Evolutionary conservation across 192 early-diverging fungal species (phyloP), one percentile per base, ranked within the genome.

Genomic region (Coemansia asiatica): DNA sequence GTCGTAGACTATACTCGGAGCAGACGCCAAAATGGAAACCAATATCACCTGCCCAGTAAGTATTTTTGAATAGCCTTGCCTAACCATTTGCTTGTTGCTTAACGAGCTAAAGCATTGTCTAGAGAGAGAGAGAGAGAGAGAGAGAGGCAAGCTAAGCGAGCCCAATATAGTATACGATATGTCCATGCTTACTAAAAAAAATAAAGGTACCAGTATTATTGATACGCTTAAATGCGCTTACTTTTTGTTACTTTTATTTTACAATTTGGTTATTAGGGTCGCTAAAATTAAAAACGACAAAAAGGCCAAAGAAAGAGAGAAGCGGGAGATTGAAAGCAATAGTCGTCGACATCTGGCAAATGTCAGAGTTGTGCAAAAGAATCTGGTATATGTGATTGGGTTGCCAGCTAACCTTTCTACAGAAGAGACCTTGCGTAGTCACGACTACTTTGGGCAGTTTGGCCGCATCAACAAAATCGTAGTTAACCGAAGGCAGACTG

Each of bases 391-490:
- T 75, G 95, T 99, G 25, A 91, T 98, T 60, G 95, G 95, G 18
- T 71, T 99, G 13, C 94, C 93, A 26, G 71, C 90, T 13, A 94
- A 89, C 63, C 75, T 94, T 31, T 90, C 90, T 8, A 92, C 86
- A 1, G 97, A 99, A 63, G 96, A 99, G 82, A 87, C 83, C n/a
- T 75, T 99, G 51, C 82, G 90, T 63, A 86, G 88, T 38, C 85
- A 89, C 55, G 94, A 98, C 27, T 96, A 95, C 72, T 98, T 99
- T 87, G 96, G 96, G 16, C 95, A 98, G 79, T 99, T 93, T 79
- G 97, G 97, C 55, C 96, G 94, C 68, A 95, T 99, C 61, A 85
- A 86, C 60, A 91, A 94, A 68, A 87, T 98, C n/a, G 91, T 96
- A 13, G 86, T 99, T 58, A 97, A 95, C 68, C 86, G 92, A 46